Evolutionary conservation across 208 protist genomes (phyloP).

Genomic region (Acanthamoeba castellanii): DNA sequence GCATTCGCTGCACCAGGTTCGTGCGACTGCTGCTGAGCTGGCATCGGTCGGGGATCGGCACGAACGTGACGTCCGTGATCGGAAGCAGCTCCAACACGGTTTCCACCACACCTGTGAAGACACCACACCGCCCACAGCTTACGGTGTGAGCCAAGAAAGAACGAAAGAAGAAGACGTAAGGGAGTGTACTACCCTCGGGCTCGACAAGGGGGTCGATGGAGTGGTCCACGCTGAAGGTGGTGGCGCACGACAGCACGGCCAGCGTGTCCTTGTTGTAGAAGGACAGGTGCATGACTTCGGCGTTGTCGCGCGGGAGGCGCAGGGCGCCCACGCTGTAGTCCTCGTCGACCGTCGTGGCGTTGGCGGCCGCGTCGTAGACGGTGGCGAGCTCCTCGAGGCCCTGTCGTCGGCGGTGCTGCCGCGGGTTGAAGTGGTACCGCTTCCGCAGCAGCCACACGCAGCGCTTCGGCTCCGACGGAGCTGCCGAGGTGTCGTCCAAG

Average conservation of each 20-base stretch:
- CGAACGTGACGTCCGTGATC: not conserved
- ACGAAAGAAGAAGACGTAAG: not conserved
- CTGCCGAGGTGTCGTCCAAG: not conserved
- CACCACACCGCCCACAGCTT: not conserved
- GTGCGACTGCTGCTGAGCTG: not conserved
- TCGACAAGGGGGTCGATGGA: not conserved
- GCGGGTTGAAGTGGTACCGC: not conserved
- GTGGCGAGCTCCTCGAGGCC: not conserved
- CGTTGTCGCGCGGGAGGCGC: conserved; percentile 36
- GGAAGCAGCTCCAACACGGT: not conserved
- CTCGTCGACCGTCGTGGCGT: not conserved
- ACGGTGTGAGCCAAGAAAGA: not conserved
- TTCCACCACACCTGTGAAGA: not conserved
- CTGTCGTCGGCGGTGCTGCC: not conserved
- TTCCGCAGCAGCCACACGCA: conserved; percentile 40
- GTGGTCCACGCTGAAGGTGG: not conserved
- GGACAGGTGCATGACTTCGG: conserved; percentile 43
- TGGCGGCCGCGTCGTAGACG: not conserved
- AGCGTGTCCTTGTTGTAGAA: conserved; percentile 55
- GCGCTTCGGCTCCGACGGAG: not conserved
- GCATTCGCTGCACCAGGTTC: conserved; percentile 43
- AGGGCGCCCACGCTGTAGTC: conserved; percentile 46
- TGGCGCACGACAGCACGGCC: conserved; percentile 41
- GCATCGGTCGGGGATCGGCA: not conserved
- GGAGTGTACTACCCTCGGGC: not conserved